Base-by-base conservation (phyloP, 768 basidiomycete genomes). In the Kwoniella sp. region DNA sequence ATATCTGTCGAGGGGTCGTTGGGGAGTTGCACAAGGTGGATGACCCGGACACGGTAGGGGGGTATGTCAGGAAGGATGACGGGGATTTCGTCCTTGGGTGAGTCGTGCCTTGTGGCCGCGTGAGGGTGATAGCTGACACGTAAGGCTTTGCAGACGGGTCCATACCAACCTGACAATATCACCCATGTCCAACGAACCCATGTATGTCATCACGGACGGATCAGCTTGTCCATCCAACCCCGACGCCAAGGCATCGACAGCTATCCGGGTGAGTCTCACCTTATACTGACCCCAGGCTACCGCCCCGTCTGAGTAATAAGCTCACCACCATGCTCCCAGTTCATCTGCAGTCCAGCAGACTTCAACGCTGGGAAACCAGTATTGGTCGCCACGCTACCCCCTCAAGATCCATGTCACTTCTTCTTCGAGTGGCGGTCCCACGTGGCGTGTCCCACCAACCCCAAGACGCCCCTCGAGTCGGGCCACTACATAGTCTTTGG, bases 361-460 rank as follows among this genome's bases (percentile, higher is more conserved):
- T 82, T 80, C 61, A 79, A 80, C 5, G 72, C 53, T 77, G 82
- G 82, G 7, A 69, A 70, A 38, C 82, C 83, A 6, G 63, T 75
- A 14, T 77, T 91, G 3, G 71, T 88, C 2, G 83, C 81, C 1
- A 82, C 85, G 42, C 80, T 89, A 20, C 86, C 86, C 12, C 62
- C 67, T 5, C 48, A 52, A 20, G 56, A 69, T 4, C 81, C 82
- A 7, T 92, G 89, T 70, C 80, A 83, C 11, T 90, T 84, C 68
- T 81, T 86, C 52, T 74, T 92, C 32, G 88, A 91, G 76, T 92
- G 89, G 89, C 78, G 80, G 49, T 89, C 86, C 4, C 83, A 82
- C 61, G 88, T 89, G 63, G 88, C 88, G 7, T 90, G 88, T 66
- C 81, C 86, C 8, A 82, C 82, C 0, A 80, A 80, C 32, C 78